Evolutionary conservation across 345 rosid genomes (phyloP).

Genomic region (Combretum micranthum): DNA sequence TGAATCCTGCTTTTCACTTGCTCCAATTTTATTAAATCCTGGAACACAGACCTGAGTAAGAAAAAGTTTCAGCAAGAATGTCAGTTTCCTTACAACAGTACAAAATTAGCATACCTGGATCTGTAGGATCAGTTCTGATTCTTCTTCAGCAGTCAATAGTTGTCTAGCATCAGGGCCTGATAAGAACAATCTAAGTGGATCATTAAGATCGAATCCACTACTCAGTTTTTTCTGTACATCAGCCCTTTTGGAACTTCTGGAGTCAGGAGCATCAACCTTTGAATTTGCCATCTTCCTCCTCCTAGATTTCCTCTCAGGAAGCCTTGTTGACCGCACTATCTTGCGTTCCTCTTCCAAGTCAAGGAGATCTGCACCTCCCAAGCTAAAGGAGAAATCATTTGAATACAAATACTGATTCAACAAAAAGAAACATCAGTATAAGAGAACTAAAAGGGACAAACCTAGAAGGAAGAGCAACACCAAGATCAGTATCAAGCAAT

Average conservation of each 20-base stretch:
- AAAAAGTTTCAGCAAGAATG: neutral
- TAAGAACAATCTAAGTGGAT: slow-evolving; percentile 69
- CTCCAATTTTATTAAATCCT: slow-evolving; percentile 60
- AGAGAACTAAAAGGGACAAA: slow-evolving; percentile 20
- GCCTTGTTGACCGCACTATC: slow-evolving; percentile 56
- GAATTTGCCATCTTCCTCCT: slow-evolving; percentile 40
- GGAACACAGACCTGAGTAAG: slow-evolving; percentile 19
- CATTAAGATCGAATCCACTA: slow-evolving; percentile 45
- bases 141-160: slow-evolving; percentile 70
- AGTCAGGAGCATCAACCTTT: slow-evolving; percentile 27
- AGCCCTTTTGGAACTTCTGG: slow-evolving; percentile 25
- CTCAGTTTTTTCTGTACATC: slow-evolving; percentile 32
- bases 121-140: slow-evolving; percentile 54
- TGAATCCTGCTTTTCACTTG: slow-evolving; percentile 55
- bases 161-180: slow-evolving; percentile 74
- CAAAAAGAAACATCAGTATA: neutral
- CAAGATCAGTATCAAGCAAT: slow-evolving; percentile 18
- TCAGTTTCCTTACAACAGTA: neutral
- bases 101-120: slow-evolving; percentile 43
- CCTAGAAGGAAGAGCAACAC: slow-evolving; percentile 44
- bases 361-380: slow-evolving; percentile 30
- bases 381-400: slow-evolving; percentile 14
- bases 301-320: slow-evolving; percentile 51
- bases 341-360: slow-evolving; percentile 27
- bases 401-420: slow-evolving; percentile 5